A percentile compares a stretch with the other conserved stretches of the same genome.
Evolutionary conservation across 768 basidiomycete species (phyloP).

Genomic region (Cantharellus cinnabarinus): DNA sequence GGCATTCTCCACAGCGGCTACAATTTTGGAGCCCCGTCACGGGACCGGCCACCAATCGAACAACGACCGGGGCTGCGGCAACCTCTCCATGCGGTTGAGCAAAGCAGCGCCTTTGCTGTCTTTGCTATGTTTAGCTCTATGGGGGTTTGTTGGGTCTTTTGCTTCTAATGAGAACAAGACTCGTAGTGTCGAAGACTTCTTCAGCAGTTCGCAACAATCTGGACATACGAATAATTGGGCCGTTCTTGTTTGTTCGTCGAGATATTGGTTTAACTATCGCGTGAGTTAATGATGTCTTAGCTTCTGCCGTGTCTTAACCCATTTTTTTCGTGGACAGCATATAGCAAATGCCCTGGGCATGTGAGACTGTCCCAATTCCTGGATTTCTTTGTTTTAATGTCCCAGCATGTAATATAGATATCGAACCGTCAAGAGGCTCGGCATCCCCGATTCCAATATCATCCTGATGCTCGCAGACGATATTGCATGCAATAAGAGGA

Average conservation of each 20-base stretch:
- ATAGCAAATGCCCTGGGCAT: slow-evolving; percentile 98
- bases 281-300: slow-evolving; percentile 26
- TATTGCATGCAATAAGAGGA: slow-evolving; percentile 79
- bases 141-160: no score
- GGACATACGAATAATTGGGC: slow-evolving; percentile 97
- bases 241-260: slow-evolving; percentile 78
- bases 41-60: no score
- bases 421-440: slow-evolving; percentile 91
- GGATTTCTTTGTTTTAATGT: neutral
- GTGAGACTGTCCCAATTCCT: slow-evolving; percentile 23
- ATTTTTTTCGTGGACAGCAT: slow-evolving; percentile 34
- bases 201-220: neutral
- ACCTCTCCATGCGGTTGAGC: no score
- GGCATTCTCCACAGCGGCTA: no score
- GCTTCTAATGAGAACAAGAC: no score
- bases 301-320: neutral
- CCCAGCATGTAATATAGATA: slow-evolving; percentile 40
- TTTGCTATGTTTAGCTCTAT: no score
- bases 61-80: no score
- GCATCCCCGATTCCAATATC: slow-evolving; percentile 96
- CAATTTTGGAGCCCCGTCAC: no score
- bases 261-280: slow-evolving; percentile 98
- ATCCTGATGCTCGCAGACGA: slow-evolving; percentile 99
- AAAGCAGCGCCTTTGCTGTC: no score
- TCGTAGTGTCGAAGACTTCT: no score